Evolutionary conservation across 2,329 filamentous ascomycete species (phyloP), one percentile per base, ranked within the genome.

Genomic region (Fusarium sp.): DNA sequence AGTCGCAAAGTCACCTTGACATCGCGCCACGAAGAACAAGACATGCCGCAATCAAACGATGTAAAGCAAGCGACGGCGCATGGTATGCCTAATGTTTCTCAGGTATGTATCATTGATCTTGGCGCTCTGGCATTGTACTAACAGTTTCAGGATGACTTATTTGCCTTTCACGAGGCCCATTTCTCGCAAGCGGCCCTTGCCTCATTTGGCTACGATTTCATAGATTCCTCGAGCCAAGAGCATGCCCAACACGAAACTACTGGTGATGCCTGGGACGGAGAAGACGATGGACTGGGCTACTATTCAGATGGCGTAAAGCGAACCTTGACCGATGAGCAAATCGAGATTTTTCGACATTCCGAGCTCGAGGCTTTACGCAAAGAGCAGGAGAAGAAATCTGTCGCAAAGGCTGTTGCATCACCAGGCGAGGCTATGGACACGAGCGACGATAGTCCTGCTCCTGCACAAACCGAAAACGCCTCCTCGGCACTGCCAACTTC

Each of bases 281-380:
- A 88, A 25, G 85, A 88, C 35, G 90, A 91, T 71, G 86, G 79
- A 1, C 80, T 97, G 13, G 94, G 93, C 15, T 94, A 92, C 75
- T 98, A 98, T 68, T 77, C 85, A 1, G 93, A 98, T 72, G 93
- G 94, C 4, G 86, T 88, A 60, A 95, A 95, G 74, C 89, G 94
- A 36, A 97, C 93, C 15, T 81, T 98, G 69, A 97, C 93, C 9
- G 91, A 97, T 71, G 91, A 93, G 68, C 91, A 97, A 79, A 92
- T 97, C 67, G 86, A 87, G 49, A 94, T 97, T 60, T 97, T 97
- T 74, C 85, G 93, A 60, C 92, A 96, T 73, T 94, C 91, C 3
- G 94, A 98, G 75, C 84, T 96, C 22, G 88, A 95, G 71, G 78
- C 85, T 11, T 79, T 96, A 35, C 79, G 91, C 25, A 85, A 86